Base-by-base conservation (phyloP, 495 filamentous ascomycete species). In the Filosporella fistucella region DNA sequence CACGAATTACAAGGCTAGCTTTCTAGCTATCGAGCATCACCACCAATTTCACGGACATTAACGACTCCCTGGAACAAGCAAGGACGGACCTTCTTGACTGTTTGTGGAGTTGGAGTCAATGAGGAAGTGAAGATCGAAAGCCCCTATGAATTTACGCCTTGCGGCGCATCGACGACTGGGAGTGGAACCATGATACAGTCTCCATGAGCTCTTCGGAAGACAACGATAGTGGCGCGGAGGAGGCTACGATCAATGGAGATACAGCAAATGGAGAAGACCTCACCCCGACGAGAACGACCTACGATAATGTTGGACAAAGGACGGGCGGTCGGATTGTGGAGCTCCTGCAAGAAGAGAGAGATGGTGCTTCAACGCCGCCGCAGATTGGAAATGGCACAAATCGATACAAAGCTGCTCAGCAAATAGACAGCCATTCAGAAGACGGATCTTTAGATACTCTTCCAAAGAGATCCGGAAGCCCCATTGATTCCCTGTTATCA, bases 401-500 rank as follows among this genome's bases (percentile, higher is more conserved):
- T 56, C 67, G 67, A 25, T 76, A 78, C 51, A 70, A 62, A 13
- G 60, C 67, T 45, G 53, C 70, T n/a, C 56, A 67, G n/a, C 57
- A 61, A 23, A 61, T 55, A 22, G 72, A 75, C n/a, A 60, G 65
- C 45, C 48, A 38, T 8, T 76, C 74, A 9, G 70, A 74, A 45
- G 71, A 72, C 49, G 71, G 72, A 14, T 56, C 57, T 18, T 24
- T 50, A 22, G 57, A 54, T 26, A 30, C 50, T 40, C 26, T 52
- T 3, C 51, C 51, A 14, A 32, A 24, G 17, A 42, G 58, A 35
- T 11, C 42, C 17, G 67, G 57, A 9, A 78, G 75, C 42, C 75
- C 74, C 23, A 61, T 66, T 16, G 71, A 70, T 47, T 78, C 73
- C 11, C 41, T 74, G 8, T 55, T 80, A 33, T 93, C 88, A 2